A percentile compares a stretch with the other conserved stretches of the same genome.
These are phyloP conservation scores for Pezicula neosporulosa DNA, from an alignment of 2,329 filamentous ascomycete species.

Conservation along the genomic window DNA sequence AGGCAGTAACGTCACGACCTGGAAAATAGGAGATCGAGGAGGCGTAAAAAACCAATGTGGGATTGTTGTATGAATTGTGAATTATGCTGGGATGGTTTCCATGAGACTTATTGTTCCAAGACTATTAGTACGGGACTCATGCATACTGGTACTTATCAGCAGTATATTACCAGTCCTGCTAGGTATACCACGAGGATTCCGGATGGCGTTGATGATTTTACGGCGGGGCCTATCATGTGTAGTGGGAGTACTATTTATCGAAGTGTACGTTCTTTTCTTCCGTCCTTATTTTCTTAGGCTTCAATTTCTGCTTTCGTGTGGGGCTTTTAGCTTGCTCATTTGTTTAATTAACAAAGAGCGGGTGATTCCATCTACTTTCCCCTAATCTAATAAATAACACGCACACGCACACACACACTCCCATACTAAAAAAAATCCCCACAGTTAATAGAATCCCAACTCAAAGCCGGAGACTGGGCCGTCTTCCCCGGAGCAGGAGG, in stretches of 20 bases:
- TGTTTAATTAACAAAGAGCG: no score
- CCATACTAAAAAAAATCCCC: neutral
- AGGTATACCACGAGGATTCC: constrained; percentile 6
- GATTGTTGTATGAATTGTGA: constrained; percentile 49
- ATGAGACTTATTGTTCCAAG: constrained; percentile 3
- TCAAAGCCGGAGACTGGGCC: constrained; percentile 3
- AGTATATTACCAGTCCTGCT: constrained; percentile 6
- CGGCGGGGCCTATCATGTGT: constrained; percentile 8
- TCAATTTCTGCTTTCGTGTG: no score
- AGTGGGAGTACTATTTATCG: constrained; percentile 4
- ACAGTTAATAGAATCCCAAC: neutral
- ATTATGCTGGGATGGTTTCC: constrained; percentile 3
- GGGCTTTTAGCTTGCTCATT: no score
- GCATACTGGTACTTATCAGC: constrained; percentile 4
- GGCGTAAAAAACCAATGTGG: constrained; percentile 48
- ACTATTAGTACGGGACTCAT: constrained; percentile 2
- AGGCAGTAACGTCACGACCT: constrained; percentile 47
- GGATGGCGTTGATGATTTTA: constrained; percentile 7
- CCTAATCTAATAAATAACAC: neutral
- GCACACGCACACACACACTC: no score
- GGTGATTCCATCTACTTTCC: no score
- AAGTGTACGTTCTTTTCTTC: neutral
- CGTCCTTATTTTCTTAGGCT: neutral
- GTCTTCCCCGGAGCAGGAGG: constrained; percentile 2
- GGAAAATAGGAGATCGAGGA: constrained; percentile 50